Base-by-base conservation (phyloP, 2,329 filamentous ascomycete genomes). In the Ophiocordyceps camponoti-rufipedis region DNA sequence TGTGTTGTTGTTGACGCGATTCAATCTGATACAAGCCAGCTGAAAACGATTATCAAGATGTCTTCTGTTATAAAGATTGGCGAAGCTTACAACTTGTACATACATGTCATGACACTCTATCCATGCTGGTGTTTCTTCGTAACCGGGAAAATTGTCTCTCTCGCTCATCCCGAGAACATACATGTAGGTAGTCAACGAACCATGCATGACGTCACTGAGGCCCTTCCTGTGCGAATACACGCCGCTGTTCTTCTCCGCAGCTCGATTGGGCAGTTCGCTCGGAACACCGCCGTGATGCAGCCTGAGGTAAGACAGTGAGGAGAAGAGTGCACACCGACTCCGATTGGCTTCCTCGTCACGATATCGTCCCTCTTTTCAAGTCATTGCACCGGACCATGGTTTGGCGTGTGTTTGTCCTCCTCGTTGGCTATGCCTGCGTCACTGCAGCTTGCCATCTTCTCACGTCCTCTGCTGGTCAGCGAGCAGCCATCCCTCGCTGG, bases 401-500 rank as follows among this genome's bases (percentile, higher is more conserved):
- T 18, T 32, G 45, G 28, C 29, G 33, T 40, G 41, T 43, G 7
- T 18, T 46, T 14, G 43, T 45, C 6, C 33, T 52, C 16, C 18
- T 48, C 19, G 23, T 51, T 8, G 41, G 45, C 45, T 46, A 40
- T 35, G 43, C 44, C 32, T 47, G 45, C 32, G 40, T 41, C 19
- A 18, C 32, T n/a, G 28, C 45, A 19, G 16, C 45, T 4, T 28
- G 35, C n/a, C 19, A 35, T 12, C 18, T 41, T 29, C 28, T 60
- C 18, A 51, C 54, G 2, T 57, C 55, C 2, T 44, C 48, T 7
- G 43, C 53, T 2, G 58, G 62, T 28, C 45, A 62, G n/a, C 46
- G 44, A 1, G 53, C 53, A 4, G 51, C 55, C 12, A 63, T 71
- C 45, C 62, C 66, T 3, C 52, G 55, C 19, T 77, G 73, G 72